Evolutionary conservation across 108 stramenopile species (phyloP), one percentile per base, ranked within the genome.

Genomic region (Mediolabrus comicus): DNA sequence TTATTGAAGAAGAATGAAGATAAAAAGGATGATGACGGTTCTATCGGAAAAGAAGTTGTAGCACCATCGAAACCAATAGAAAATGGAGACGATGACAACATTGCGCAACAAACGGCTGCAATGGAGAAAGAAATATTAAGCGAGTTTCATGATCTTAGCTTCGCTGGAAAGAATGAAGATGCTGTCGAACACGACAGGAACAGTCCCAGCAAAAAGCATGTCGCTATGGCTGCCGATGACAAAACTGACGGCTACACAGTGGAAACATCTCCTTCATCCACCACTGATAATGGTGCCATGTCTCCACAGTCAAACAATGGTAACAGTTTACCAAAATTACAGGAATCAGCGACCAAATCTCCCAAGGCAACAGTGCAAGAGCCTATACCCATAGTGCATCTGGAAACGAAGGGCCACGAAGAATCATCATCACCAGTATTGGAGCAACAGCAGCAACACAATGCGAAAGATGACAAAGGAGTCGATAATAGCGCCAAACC

Each of bases 141-240:
- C 51, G 71, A 71, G 28, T 67, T 79, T 34, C 78, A 79, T 35
- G 78, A 79, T 33, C 69, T 79, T 36, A 62, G 65, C 14, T 39
- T 72, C 31, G n/a, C 26, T 53, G 66, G 33, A 30, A 66, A 54
- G 17, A 31, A 49, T 52, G 30, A 41, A 5, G 7, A 2, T 8
- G 32, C 14, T 14, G 54, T 14, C 14, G 16, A 31, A 1, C 13
- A 31, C 6, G 22, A 41, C 27, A 55, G 6, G 3, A 26, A 56
- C 22, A 8, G n/a, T n/a, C n/a, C 65, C 16, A 24, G 59, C 0
- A 59, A 27, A 13, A 34, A 57, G 56, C 55, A 46, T 59, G 49
- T 28, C 19, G 25, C 19, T 26, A 14, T 16, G 25, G 26, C 11
- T 13, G 4, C 26, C 11, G 35, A 57, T 35, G 55, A 57, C n/a